Base-by-base conservation (phyloP, 2,329 filamentous ascomycete species). In the Fusarium sp. region DNA sequence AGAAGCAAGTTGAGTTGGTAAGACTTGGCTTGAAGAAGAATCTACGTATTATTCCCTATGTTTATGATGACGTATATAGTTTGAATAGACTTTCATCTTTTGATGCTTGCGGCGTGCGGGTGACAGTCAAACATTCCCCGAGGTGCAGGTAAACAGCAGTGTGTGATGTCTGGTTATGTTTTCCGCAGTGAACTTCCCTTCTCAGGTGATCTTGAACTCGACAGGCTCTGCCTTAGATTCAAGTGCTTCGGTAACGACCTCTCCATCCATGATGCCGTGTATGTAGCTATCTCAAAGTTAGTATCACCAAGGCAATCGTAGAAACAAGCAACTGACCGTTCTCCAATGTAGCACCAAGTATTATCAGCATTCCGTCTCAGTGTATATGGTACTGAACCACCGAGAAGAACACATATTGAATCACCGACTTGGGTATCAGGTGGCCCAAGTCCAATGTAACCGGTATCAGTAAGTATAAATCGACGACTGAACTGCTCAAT, bases 401-500 rank as follows among this genome's bases (percentile, higher is more conserved):
- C 59, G 7, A 54, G 4, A 11, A 62, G 17, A 8, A 62, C 37
- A 14, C 47, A 54, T 11, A 62, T 44, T 8, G 19, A 17, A 15
- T 62, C 59, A 2, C 35, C 41, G 2, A 19, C 6, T 6, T 54
- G n/a, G 1, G 61, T 15, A 7, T 61, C 47, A 5, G 47, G 48
- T 11, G 56, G 41, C 0, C 47, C 56, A 2, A 62, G 41, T 5
- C 59, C 59, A 6, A 62, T 39, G 1, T 48, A 54, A 7, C 56
- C 59, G 1, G 33, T 11, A 3, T n/a, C 17, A 6, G 56, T 61
- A 1, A 19, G 11, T 13, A 61, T 44, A 5, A 61, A 48, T 3
- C 59, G 43, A 3, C 56, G 41, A 4, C 52, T 54, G 6, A 61
- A 61, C 7, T 62, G 56, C 14, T 62, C 59, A 15, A 62, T 48